Base-by-base conservation (phyloP, 208 protist genomes). In the Strigomonas culicis region DNA sequence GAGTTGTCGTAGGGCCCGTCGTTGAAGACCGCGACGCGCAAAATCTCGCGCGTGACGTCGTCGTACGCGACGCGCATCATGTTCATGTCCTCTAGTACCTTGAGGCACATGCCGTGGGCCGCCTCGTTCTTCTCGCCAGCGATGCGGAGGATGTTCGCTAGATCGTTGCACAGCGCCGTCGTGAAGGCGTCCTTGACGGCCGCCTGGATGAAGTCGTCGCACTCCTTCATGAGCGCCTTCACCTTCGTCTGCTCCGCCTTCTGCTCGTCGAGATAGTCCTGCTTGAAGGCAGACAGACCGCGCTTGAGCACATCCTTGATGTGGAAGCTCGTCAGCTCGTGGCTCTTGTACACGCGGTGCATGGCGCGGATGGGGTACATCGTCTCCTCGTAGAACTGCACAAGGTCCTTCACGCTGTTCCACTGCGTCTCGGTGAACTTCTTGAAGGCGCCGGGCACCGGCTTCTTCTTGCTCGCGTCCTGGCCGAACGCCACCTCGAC, bases 291-390 rank as follows among this genome's bases (percentile, higher is more conserved):
- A 31, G 83, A 77, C 21, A 92, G 75, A 32, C 89, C 89, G 24
- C 85, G 89, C 74, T 95, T 95, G 59, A 95, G 75, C 49, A 90
- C 79, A 77, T 95, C 89, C 70, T 95, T 95, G 61, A 91, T 85
- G 72, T 95, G 86, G 60, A 90, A 95, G 52, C 51, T 82, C 10
- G 77, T 81, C 47, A 95, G 80, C 63, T 95, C 77, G 52, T 79
- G 49, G 27, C 72, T 10, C 53, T 82, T 79, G 76, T 77, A 88
- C 66, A 82, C 76, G 71, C 71, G 59, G 55, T 83, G 52, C 68
- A 63, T 72, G 55, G 69, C 57, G 17, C 89, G 85, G 41, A 84
- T 87, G 4, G 82, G 85, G 71, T 88, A 83, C 75, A 95, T 82
- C 46, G 75, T 72, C 73, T 92, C 86, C 78, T 95, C 89, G 62